Conservation (phyloP, 2,329 filamentous ascomycete genomes). For the Ilyonectria mors-panacis region DNA sequence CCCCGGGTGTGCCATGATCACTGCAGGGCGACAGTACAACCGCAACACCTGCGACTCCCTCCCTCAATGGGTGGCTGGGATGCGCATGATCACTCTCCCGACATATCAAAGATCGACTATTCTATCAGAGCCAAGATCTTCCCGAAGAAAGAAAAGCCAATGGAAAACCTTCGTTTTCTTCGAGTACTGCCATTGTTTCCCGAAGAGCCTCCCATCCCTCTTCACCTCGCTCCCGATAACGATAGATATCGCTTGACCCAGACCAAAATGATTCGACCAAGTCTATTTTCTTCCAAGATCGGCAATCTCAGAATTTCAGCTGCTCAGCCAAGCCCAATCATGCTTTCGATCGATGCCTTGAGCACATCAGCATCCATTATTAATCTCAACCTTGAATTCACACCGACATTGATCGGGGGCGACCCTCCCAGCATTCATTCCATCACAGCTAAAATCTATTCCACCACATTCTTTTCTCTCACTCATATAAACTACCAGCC, state of each 20-base stretch:
- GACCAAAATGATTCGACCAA: conserved; percentile 35
- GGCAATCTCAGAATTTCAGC: conserved; percentile 34
- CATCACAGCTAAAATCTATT: background rate
- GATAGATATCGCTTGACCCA: conserved; percentile 29
- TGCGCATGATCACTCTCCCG: conserved; percentile 37
- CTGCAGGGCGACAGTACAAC: conserved; percentile 14
- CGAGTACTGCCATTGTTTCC: conserved; percentile 38
- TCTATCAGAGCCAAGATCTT: conserved; percentile 20
- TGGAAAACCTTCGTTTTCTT: conserved; percentile 24
- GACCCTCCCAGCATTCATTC: background rate
- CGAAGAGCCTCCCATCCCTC: conserved; percentile 30
- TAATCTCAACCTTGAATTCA: conserved; percentile 36
- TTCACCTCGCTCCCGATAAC: conserved; percentile 30
- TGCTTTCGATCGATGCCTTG: conserved; percentile 35
- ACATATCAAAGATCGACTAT: conserved; percentile 32
- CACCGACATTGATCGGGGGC: conserved; percentile 3
- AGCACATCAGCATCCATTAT: conserved; percentile 24
- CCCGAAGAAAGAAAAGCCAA: background rate
- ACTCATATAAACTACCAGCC: background rate
- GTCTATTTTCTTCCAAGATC: conserved; percentile 29
- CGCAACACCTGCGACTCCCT: conserved; percentile 36
- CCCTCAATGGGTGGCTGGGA: conserved; percentile 41
- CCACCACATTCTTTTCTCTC: background rate
- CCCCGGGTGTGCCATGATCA: conserved; percentile 37
- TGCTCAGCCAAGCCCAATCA: conserved; percentile 31